Evolutionary conservation across 257 asterid species (phyloP), one percentile per base, ranked within the genome.

Genomic region (Osmanthus fragrans): DNA sequence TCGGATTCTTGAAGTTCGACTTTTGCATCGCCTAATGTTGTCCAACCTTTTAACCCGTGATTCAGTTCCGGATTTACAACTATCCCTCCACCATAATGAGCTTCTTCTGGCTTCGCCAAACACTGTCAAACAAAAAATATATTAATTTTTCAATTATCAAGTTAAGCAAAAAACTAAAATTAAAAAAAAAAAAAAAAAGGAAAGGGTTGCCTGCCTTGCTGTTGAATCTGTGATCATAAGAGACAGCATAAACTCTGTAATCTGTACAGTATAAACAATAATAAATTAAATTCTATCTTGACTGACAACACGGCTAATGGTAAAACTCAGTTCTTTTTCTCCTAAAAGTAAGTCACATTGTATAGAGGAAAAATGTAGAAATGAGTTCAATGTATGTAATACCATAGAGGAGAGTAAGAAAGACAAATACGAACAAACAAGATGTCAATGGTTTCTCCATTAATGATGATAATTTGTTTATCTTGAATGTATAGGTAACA

Each of bases 51-150:
- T 70, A 87, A 77, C 9, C 94, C 93, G 13, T 83, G 75, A 9
- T 90, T 47, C 0, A 93, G 13, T 71, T 88, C 94, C 1, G 97
- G 87, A 77, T 87, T 93, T 68, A 68, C 76, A 8, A 86, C 92
- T 19, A 90, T 84, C 7, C 97, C 97, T 76, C 97, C 97, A 7
- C 47, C 77, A 68, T 93, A 93, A 34, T 84, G 97, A 40, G 97
- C 79, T 18, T 36, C 73, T 0, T 45, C 75, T 1, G 97, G 97
- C 58, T 49, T 77, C 21, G 66, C 63, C 83, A 93, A 79, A 75
- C 97, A 93, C 92, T 93, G 77, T 21, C 0, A 3, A 10, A 16
- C 75, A 15, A 63, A 34, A 63, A 37, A 27, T 11, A 37, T 37
- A 18, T 16, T 8, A 42, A 10, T 18, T 42, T 19, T 27, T 27